Conservation (phyloP, 148 eudicot species). For the Cornus suecica region DNA sequence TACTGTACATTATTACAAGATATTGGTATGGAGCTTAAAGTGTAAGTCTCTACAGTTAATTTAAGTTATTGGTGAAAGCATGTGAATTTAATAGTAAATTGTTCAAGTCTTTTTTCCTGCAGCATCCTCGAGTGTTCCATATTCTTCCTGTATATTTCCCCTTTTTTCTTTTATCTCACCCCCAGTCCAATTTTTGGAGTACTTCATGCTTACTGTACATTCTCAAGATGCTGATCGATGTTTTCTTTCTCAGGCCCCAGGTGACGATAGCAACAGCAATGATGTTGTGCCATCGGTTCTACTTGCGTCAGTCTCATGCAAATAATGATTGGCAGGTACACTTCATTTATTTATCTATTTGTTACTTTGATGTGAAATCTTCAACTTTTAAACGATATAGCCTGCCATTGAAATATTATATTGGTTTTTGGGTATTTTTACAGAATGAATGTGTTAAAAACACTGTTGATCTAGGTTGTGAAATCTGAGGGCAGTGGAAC, state of each 20-base stretch:
- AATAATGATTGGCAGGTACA: slow-evolving; percentile 80
- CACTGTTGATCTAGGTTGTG: not conserved
- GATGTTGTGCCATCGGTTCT: slow-evolving; percentile 77
- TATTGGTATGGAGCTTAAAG: slow-evolving; percentile 67
- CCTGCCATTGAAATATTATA: not conserved
- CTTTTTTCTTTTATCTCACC: not conserved
- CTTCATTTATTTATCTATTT: not conserved
- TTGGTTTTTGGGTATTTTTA: not conserved
- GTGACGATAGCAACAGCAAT: slow-evolving; percentile 63
- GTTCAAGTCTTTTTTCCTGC: not conserved
- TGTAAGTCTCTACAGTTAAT: slow-evolving; percentile 36
- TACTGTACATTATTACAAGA: slow-evolving; percentile 66
- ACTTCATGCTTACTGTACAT: not conserved
- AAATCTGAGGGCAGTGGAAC: not conserved
- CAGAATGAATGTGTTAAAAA: not conserved
- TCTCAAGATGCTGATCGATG: slow-evolving; percentile 1
- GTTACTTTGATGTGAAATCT: not conserved
- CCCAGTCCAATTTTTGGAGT: not conserved
- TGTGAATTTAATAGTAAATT: not conserved
- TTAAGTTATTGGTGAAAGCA: slow-evolving; percentile 1
- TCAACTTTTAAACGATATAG: not conserved
- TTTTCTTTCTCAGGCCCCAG: slow-evolving; percentile 54
- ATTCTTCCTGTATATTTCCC: not conserved
- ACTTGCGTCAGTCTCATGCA: slow-evolving; percentile 73
- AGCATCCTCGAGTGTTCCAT: not conserved